Evolutionary conservation across 768 basidiomycete species (phyloP).

Genomic region (Clitopilus hobsonii): DNA sequence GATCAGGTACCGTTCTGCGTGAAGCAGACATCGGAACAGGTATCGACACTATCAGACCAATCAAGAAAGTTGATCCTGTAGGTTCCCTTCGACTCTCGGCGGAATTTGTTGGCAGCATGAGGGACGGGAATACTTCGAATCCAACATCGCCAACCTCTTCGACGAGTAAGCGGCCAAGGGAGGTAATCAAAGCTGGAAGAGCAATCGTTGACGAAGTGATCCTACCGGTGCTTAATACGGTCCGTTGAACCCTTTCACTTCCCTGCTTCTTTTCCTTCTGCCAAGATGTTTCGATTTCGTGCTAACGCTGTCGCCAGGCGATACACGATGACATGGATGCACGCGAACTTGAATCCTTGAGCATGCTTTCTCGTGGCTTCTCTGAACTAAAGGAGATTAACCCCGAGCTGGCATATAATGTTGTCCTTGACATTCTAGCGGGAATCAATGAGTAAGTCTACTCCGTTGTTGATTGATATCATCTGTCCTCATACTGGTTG

Average conservation of each 20-base stretch:
- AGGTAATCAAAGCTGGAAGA: constrained; percentile 59
- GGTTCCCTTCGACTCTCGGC: constrained; percentile 73
- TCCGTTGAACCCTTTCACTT: constrained; percentile 31
- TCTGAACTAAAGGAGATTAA: constrained; percentile 79
- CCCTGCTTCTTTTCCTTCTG: not conserved
- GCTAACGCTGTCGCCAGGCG: constrained; percentile 34
- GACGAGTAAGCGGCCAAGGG: constrained; percentile 43
- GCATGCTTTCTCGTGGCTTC: constrained; percentile 89
- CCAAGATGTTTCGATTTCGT: not conserved
- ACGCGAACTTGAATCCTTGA: constrained; percentile 81
- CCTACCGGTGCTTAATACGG: constrained; percentile 72
- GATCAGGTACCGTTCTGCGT: constrained; percentile 68
- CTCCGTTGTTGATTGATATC: constrained; percentile 1
- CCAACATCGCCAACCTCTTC: constrained; percentile 48
- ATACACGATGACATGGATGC: constrained; percentile 85
- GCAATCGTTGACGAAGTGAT: constrained; percentile 81
- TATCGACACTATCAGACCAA: constrained; percentile 86
- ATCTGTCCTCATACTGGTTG: constrained; percentile 4
- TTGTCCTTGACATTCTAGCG: constrained; percentile 84
- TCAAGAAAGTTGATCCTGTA: constrained; percentile 84
- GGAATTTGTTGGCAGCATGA: constrained; percentile 75
- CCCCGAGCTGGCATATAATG: constrained; percentile 79
- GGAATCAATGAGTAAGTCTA: constrained; percentile 85
- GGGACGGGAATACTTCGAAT: constrained; percentile 45
- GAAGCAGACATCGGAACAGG: constrained; percentile 86